A percentile compares a stretch with the other conserved stretches of the same genome.
phyloP scores from a whole-genome alignment of 352 stramenopile species.

The Pythium brassicae region DNA sequence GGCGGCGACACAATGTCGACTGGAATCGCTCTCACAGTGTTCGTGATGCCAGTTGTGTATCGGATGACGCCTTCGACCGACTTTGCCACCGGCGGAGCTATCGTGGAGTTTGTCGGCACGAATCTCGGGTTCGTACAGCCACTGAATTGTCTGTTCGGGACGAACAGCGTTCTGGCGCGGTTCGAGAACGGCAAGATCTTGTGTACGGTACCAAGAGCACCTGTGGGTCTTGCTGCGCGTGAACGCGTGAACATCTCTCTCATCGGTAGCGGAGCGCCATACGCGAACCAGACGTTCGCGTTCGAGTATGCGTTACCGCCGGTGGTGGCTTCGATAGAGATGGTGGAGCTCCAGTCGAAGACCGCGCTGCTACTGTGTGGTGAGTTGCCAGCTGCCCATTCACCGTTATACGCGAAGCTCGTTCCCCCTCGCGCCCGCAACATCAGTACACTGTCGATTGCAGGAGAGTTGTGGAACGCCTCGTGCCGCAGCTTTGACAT shows the following conservation, averaged over 20 bases:
- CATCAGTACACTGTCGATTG: not conserved
- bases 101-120: slow-evolving; percentile 24
- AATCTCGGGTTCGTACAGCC: slow-evolving; percentile 25
- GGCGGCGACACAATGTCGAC: slow-evolving; percentile 14
- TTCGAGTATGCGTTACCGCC: slow-evolving; percentile 26
- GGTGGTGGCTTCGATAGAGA: slow-evolving; percentile 19
- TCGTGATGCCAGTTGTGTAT: slow-evolving; percentile 18
- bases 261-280: slow-evolving; percentile 9
- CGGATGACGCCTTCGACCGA: slow-evolving; percentile 27
- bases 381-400: not conserved
- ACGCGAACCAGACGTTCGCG: slow-evolving; percentile 23
- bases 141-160: slow-evolving; percentile 34
- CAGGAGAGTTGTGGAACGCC: slow-evolving; percentile 1
- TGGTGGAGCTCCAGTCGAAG: slow-evolving; percentile 3
- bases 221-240: not conserved
- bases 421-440: not conserved
- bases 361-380: slow-evolving; percentile 10
- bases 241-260: slow-evolving; percentile 27
- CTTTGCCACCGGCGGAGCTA: slow-evolving; percentile 22
- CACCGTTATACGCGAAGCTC: slow-evolving; percentile 6
- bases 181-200: slow-evolving; percentile 20
- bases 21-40: slow-evolving; percentile 17
- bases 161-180: slow-evolving; percentile 11
- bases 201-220: slow-evolving; percentile 21
- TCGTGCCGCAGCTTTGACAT: slow-evolving; percentile 12